These are phyloP conservation scores for Trypethelium eluteriae DNA, from an alignment of 495 filamentous ascomycete genomes.

Conservation along the genomic window DNA sequence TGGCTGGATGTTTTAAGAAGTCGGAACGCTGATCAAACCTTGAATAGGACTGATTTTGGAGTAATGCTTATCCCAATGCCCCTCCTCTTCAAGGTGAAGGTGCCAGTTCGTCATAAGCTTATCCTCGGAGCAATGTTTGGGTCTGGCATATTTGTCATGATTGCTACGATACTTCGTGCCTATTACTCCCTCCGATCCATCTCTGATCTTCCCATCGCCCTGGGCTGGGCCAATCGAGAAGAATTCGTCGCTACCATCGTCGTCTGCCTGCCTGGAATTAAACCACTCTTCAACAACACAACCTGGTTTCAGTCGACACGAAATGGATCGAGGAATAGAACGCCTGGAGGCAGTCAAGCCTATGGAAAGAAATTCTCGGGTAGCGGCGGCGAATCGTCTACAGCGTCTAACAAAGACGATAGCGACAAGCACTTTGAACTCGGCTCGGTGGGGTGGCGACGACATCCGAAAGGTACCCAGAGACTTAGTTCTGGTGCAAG, in stretches of 20 bases:
- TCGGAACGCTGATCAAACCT: background rate
- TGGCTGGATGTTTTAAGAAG: background rate
- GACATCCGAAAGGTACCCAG: background rate
- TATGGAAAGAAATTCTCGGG: background rate
- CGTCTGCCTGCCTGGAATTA: constrained; percentile 2
- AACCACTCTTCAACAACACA: constrained; percentile 4
- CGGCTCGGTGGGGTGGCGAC: background rate
- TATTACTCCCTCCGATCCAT: constrained; percentile 1
- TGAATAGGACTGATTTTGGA: constrained; percentile 9
- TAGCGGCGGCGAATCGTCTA: background rate
- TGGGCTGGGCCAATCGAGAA: constrained; percentile 4
- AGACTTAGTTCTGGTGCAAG: constrained; percentile 2
- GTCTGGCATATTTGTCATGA: constrained; percentile 3
- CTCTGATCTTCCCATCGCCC: constrained; percentile 4
- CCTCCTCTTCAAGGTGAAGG: constrained; percentile 7
- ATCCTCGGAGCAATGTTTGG: background rate
- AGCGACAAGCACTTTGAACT: constrained; percentile 3
- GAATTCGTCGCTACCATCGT: constrained; percentile 3
- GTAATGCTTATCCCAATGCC: constrained; percentile 7
- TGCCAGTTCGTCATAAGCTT: background rate
- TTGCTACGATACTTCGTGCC: constrained; percentile 3
- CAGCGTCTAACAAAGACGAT: background rate
- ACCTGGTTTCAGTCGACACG: constrained; percentile 5
- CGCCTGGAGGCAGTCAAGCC: background rate
- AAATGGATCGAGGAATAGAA: background rate